Percentiles rank a stretch among this genome's conserved stretches.
These are phyloP conservation scores for Candida fluviatilis DNA, from an alignment of 805 yeast species.

Conservation along the genomic window DNA sequence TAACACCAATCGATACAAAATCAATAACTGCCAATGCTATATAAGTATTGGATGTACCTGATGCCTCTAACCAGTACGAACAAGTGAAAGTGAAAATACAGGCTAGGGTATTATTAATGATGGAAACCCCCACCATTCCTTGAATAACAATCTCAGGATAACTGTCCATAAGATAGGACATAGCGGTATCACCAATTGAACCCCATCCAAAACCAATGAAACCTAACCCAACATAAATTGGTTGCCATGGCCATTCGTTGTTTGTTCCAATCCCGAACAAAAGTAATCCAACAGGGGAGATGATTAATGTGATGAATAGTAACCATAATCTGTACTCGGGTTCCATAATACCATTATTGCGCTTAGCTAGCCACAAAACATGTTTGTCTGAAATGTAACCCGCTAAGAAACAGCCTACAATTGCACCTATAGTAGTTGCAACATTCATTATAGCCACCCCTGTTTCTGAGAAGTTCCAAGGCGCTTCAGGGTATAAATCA, in stretches of 20 bases:
- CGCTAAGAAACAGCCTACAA: constrained; percentile 63
- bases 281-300: constrained; percentile 59
- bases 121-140: constrained; percentile 66
- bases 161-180: constrained; percentile 63
- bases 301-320: constrained; percentile 49
- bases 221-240: constrained; percentile 57
- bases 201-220: constrained; percentile 69
- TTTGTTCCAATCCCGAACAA: constrained; percentile 67
- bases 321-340: constrained; percentile 64
- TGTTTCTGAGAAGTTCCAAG: constrained; percentile 60
- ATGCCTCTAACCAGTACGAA: constrained; percentile 53
- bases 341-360: constrained; percentile 58
- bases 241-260: constrained; percentile 47
- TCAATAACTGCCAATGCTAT: constrained; percentile 59
- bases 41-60: constrained; percentile 57
- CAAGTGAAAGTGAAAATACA: constrained; percentile 66
- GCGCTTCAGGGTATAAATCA: constrained; percentile 57
- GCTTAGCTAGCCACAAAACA: constrained; percentile 55
- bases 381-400: constrained; percentile 58
- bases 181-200: constrained; percentile 66
- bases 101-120: constrained; percentile 63
- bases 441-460: constrained; percentile 76
- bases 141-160: constrained; percentile 68
- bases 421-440: constrained; percentile 64
- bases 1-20: constrained; percentile 51